Evolutionary conservation across 495 filamentous ascomycete genomes (phyloP).

Genomic region (Hypoxylon subgilvum): DNA sequence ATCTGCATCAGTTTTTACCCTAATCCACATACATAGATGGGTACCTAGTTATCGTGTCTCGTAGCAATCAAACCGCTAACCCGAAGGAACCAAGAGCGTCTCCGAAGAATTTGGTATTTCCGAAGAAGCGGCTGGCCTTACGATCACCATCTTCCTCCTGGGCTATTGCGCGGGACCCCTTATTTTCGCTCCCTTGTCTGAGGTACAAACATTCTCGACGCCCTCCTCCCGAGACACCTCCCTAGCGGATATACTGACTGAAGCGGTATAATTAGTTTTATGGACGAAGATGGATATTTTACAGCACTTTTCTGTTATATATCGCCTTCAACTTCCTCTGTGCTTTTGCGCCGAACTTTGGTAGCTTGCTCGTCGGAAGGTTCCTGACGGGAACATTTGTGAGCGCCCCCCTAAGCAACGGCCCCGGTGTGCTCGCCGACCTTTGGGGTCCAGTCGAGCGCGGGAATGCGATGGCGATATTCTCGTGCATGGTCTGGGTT

Average conservation of each 20-base stretch:
- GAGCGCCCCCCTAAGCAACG: conserved; percentile 55
- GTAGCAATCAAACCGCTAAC: not conserved
- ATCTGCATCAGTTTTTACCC: not conserved
- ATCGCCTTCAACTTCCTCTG: conserved; percentile 59
- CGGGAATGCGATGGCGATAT: conserved; percentile 55
- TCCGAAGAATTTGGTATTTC: conserved; percentile 51
- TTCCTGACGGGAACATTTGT: conserved; percentile 61
- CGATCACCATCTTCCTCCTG: conserved; percentile 59
- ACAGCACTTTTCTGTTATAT: conserved; percentile 51
- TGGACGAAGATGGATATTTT: conserved; percentile 57
- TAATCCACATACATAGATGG: too few species aligned
- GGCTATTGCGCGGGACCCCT: conserved; percentile 60
- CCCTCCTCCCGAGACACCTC: not conserved
- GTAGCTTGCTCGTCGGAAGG: conserved; percentile 54
- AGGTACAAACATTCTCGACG: conserved; percentile 30
- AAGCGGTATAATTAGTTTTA: conserved; percentile 44
- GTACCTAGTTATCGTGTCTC: not conserved
- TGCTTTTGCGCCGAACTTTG: conserved; percentile 60
- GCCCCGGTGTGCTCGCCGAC: conserved; percentile 60
- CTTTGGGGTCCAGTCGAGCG: conserved; percentile 59
- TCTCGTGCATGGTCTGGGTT: conserved; percentile 56
- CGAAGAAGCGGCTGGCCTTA: conserved; percentile 52
- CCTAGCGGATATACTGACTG: not conserved
- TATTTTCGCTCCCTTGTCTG: conserved; percentile 57
- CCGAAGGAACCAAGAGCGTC: conserved; percentile 36